A percentile compares a stretch with the other conserved stretches of the same genome.
Conservation (phyloP, 2,329 filamentous ascomycete genomes). For the Penicillium sp. region DNA sequence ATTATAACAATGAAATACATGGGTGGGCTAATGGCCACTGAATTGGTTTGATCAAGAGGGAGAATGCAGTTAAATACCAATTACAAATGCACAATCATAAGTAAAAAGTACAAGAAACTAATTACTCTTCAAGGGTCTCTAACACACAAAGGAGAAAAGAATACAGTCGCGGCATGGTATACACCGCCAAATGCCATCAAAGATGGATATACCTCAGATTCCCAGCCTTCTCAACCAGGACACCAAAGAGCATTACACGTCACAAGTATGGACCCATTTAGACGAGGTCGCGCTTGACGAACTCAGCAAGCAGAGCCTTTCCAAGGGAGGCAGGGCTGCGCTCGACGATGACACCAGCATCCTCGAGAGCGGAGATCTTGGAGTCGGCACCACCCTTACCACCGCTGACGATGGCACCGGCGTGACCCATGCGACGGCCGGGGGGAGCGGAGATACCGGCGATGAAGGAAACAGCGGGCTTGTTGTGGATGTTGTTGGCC, state of each 20-base stretch:
- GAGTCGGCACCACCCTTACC: constrained; percentile 98
- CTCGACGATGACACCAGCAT: constrained; percentile 93
- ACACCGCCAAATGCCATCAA: constrained; percentile 19
- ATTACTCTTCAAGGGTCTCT: constrained; percentile 37
- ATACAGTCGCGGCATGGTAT: constrained; percentile 27
- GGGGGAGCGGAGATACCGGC: constrained; percentile 97
- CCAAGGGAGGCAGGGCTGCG: constrained; percentile 87
- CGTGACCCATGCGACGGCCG: constrained; percentile 97
- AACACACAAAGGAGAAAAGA: constrained; percentile 34
- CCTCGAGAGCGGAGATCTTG: constrained; percentile 94
- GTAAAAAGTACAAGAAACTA: constrained; percentile 32
- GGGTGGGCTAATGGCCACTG: neutral
- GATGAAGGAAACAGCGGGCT: constrained; percentile 97
- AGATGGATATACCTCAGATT: constrained; percentile 22
- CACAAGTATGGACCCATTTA: constrained; percentile 50
- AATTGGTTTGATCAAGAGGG: neutral
- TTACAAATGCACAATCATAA: constrained; percentile 4
- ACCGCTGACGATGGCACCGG: constrained; percentile 94
- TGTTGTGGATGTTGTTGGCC: constrained; percentile 86
- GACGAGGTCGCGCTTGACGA: constrained; percentile 92
- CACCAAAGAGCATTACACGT: constrained; percentile 19
- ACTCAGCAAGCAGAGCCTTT: constrained; percentile 92
- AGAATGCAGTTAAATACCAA: neutral
- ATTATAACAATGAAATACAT: neutral
- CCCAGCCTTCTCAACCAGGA: constrained; percentile 16